Conservation (phyloP, 73 alveolate species). For the Paramecium octaurelia region DNA sequence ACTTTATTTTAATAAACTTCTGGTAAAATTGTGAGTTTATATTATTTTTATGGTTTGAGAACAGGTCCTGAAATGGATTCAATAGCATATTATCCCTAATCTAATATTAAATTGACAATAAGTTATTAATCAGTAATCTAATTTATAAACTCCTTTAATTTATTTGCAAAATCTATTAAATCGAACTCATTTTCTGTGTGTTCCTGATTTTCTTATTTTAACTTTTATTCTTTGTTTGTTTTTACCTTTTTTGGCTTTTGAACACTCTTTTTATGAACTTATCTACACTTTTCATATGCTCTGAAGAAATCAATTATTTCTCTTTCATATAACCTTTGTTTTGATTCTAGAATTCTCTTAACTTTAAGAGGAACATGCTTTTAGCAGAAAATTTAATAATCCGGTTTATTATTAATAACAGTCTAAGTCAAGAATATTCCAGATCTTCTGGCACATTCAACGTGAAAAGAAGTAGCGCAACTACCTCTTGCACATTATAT, state of each 20-base stretch:
- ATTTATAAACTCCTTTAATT: not conserved
- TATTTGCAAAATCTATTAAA: constrained; percentile 2
- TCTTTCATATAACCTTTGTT: constrained; percentile 49
- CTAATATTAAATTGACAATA: not conserved
- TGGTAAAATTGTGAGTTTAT: not conserved
- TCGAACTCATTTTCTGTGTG: not conserved
- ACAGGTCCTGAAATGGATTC: not conserved
- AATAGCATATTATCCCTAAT: not conserved
- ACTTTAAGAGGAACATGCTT: constrained; percentile 54
- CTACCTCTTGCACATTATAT: constrained; percentile 54
- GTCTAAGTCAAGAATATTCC: constrained; percentile 39
- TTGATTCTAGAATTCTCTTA: constrained; percentile 50
- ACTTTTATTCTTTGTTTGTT: not conserved
- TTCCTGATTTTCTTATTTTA: not conserved
- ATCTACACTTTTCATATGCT: constrained; percentile 23
- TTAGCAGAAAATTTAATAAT: constrained; percentile 37
- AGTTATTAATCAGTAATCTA: not conserved
- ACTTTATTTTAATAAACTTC: not conserved
- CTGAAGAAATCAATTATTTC: constrained; percentile 54
- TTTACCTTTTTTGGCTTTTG: constrained; percentile 1
- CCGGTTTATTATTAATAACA: constrained; percentile 17
- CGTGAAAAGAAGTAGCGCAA: constrained; percentile 50
- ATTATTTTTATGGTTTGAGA: not conserved
- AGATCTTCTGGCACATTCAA: constrained; percentile 62
- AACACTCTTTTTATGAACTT: not conserved